Conservation (phyloP, 2,329 filamentous ascomycete species). For the Cyclaneusma minus region DNA sequence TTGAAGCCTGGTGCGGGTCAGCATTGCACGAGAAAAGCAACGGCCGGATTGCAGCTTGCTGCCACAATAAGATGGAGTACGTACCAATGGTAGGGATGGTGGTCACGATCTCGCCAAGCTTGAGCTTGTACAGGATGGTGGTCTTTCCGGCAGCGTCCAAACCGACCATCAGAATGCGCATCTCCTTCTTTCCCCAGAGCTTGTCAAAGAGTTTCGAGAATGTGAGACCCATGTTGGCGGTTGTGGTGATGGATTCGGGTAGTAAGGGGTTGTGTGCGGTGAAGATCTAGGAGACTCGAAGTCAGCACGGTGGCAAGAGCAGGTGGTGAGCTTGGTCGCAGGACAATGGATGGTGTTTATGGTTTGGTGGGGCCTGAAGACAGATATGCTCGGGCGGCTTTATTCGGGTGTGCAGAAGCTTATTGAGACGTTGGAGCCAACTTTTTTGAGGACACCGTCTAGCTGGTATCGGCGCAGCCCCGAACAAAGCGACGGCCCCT, state of each 20-base stretch:
- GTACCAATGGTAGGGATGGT: conserved; percentile 97
- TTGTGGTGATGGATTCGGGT: conserved; percentile 18
- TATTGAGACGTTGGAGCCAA: no score
- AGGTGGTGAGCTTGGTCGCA: no score
- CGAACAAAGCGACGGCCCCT: no score
- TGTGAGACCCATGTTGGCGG: conserved; percentile 87
- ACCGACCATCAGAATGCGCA: conserved; percentile 99
- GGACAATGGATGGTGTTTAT: no score
- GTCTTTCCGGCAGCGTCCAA: conserved; percentile 99
- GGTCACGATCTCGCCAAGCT: conserved; percentile 97
- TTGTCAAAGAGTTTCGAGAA: conserved; percentile 94
- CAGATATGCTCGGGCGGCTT: no score
- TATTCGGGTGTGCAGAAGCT: no score
- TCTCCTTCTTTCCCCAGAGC: conserved; percentile 99
- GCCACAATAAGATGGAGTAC: no score
- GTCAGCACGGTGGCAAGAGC: no score
- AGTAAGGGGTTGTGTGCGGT: background rate
- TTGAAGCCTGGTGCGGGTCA: conserved; percentile 69
- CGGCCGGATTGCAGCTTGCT: conserved; percentile 1
- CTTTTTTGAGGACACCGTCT: no score
- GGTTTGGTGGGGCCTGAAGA: no score
- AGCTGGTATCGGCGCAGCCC: no score
- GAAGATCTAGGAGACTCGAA: background rate
- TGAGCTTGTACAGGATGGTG: conserved; percentile 99
- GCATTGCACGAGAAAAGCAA: conserved; percentile 13